These are phyloP conservation scores for Naematelia aurantialba DNA, from an alignment of 768 basidiomycete genomes.

Conservation along the genomic window DNA sequence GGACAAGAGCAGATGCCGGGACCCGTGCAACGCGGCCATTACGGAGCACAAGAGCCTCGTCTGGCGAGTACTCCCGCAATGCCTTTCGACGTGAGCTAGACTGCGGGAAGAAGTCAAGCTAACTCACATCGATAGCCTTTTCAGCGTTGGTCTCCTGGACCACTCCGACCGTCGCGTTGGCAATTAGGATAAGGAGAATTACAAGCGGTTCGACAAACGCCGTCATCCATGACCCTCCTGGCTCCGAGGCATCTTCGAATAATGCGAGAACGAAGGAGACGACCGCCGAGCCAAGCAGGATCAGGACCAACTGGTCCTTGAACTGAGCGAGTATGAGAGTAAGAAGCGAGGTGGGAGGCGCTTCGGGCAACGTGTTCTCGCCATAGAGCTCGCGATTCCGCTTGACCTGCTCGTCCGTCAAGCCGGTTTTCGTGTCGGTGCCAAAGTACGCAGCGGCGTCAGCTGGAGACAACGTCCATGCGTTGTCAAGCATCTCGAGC, in stretches of 20 bases:
- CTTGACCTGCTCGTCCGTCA: slow-evolving; percentile 64
- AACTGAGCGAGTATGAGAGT: slow-evolving; percentile 96
- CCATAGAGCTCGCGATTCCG: slow-evolving; percentile 77
- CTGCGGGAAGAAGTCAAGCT: neutral
- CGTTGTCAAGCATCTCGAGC: slow-evolving; percentile 49
- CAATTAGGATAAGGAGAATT: slow-evolving; percentile 90
- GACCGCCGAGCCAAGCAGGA: slow-evolving; percentile 87
- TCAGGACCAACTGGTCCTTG: slow-evolving; percentile 96
- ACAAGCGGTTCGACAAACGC: slow-evolving; percentile 95
- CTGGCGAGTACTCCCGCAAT: slow-evolving; percentile 92
- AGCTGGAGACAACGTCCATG: slow-evolving; percentile 71
- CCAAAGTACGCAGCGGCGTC: slow-evolving; percentile 70
- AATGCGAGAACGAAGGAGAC: slow-evolving; percentile 89
- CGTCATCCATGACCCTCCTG: slow-evolving; percentile 58
- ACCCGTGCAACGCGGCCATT: slow-evolving; percentile 66
- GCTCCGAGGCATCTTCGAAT: slow-evolving; percentile 71
- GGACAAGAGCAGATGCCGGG: slow-evolving; percentile 84
- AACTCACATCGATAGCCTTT: slow-evolving; percentile 88
- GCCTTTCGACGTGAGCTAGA: slow-evolving; percentile 58
- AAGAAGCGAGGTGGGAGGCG: slow-evolving; percentile 86
- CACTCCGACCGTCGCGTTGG: slow-evolving; percentile 96
- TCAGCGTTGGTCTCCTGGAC: slow-evolving; percentile 96
- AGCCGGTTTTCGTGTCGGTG: slow-evolving; percentile 63
- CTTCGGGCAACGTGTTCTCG: slow-evolving; percentile 84
- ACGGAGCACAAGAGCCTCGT: slow-evolving; percentile 87